phyloP scores from a whole-genome alignment of 306 rosid species.

The Inga laurina region DNA sequence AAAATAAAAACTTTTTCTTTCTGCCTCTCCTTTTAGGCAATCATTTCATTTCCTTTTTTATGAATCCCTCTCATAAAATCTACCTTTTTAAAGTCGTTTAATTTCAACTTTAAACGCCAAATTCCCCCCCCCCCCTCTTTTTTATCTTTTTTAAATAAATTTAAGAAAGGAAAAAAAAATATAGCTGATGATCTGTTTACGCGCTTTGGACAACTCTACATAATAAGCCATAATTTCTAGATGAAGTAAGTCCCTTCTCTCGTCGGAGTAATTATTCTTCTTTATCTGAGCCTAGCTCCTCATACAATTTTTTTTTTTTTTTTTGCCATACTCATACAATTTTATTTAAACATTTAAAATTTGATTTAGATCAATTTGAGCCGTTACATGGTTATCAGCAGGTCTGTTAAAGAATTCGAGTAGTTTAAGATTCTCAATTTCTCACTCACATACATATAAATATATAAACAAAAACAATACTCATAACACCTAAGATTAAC shows the following conservation, averaged over 20 bases:
- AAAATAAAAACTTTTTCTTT: slow-evolving; percentile 13
- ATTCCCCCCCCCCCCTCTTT: not conserved
- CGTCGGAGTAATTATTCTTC: not conserved
- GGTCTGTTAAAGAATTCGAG: not conserved
- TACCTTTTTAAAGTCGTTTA: not conserved
- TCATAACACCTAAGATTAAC: not conserved
- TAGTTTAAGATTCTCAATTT: not conserved
- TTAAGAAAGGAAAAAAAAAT: not conserved
- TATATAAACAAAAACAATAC: not conserved
- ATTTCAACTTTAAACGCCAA: not conserved
- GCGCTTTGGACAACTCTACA: slow-evolving; percentile 2
- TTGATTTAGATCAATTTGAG: not conserved
- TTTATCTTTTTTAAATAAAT: not conserved
- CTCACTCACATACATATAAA: not conserved
- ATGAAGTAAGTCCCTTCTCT: not conserved
- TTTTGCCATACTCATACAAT: not conserved
- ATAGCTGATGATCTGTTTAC: not conserved
- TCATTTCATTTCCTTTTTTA: slow-evolving; percentile 24
- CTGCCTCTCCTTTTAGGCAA: slow-evolving; percentile 23
- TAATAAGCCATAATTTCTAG: not conserved
- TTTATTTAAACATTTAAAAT: not conserved
- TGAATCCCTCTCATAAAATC: not conserved
- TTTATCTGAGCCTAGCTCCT: not conserved
- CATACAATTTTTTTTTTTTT: not conserved
- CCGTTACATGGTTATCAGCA: not conserved